Percentiles rank a stretch among this genome's conserved stretches.
Evolutionary conservation across 2,329 filamentous ascomycete genomes (phyloP).

Genomic region (Colletotrichum eleusines): DNA sequence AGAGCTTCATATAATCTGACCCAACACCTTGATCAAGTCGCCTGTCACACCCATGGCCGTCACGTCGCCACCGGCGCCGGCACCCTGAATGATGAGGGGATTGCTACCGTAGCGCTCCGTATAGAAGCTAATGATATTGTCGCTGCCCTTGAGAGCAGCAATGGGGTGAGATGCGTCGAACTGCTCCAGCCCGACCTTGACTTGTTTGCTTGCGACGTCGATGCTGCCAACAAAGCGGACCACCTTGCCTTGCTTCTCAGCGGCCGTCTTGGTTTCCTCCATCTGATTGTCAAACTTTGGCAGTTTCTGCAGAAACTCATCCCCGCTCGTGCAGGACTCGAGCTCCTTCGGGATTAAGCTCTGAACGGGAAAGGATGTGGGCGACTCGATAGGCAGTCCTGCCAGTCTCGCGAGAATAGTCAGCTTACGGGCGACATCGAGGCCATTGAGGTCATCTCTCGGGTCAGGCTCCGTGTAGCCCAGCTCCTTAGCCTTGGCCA

Average conservation of each 20-base stretch:
- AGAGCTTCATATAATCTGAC: conserved; percentile 68
- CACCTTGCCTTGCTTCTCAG: conserved; percentile 89
- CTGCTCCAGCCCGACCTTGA: conserved; percentile 93
- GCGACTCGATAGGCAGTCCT: conserved; percentile 83
- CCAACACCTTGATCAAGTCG: conserved; percentile 90
- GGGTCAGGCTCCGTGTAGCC: conserved; percentile 94
- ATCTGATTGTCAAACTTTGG: conserved; percentile 89
- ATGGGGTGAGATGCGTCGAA: conserved; percentile 91
- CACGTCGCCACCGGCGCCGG: conserved; percentile 92
- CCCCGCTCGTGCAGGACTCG: conserved; percentile 79
- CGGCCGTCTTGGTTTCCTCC: conserved; percentile 87
- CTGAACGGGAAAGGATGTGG: conserved; percentile 92
- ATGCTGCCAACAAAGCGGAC: conserved; percentile 95
- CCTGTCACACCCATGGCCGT: conserved; percentile 98
- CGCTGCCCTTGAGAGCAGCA: conserved; percentile 93
- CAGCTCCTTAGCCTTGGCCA: conserved; percentile 90
- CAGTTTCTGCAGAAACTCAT: conserved; percentile 87
- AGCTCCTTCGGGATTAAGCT: conserved; percentile 91
- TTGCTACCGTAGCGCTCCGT: conserved; percentile 93
- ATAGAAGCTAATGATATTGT: conserved; percentile 99
- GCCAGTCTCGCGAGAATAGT: conserved; percentile 92
- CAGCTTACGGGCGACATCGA: conserved; percentile 94
- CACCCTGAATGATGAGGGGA: conserved; percentile 93
- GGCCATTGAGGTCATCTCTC: conserved; percentile 86
- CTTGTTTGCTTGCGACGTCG: conserved; percentile 81